Conservation (phyloP, 257 asterid genomes). For the Voacanga thouarsii region DNA sequence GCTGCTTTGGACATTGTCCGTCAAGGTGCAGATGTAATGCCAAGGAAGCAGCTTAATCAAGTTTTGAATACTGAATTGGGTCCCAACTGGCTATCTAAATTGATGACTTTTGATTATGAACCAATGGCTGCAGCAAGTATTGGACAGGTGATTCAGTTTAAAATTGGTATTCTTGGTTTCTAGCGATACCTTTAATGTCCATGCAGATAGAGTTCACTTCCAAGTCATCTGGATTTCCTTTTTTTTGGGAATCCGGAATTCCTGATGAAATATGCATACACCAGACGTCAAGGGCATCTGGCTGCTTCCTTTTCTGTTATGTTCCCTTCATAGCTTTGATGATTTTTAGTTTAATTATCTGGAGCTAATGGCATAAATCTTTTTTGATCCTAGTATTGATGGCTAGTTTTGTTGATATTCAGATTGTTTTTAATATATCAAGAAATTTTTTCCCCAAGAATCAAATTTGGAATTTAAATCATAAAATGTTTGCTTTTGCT, state of each 20-base stretch:
- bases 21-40: slow-evolving; percentile 99
- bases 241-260: neutral
- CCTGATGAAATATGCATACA: neutral
- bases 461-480: slow-evolving; percentile 1
- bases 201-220: neutral
- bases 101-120: slow-evolving; percentile 76
- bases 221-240: neutral
- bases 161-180: neutral
- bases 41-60: slow-evolving; percentile 81
- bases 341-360: neutral
- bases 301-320: neutral
- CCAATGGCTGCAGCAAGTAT: slow-evolving; percentile 98
- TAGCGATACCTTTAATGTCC: neutral
- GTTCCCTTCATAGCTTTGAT: neutral
- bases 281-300: no score
- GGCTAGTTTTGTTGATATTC: neutral
- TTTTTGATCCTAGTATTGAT: neutral
- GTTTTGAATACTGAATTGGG: slow-evolving; percentile 87
- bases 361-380: neutral
- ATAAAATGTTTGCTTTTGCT: neutral
- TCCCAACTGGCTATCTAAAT: slow-evolving; percentile 67
- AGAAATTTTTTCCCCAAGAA: neutral
- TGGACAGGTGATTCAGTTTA: slow-evolving; percentile 67
- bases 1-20: slow-evolving; percentile 95
- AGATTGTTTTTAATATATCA: neutral